Evolutionary conservation across 192 early-diverging fungal species (phyloP).

Genomic region (Coemansia sp.): DNA sequence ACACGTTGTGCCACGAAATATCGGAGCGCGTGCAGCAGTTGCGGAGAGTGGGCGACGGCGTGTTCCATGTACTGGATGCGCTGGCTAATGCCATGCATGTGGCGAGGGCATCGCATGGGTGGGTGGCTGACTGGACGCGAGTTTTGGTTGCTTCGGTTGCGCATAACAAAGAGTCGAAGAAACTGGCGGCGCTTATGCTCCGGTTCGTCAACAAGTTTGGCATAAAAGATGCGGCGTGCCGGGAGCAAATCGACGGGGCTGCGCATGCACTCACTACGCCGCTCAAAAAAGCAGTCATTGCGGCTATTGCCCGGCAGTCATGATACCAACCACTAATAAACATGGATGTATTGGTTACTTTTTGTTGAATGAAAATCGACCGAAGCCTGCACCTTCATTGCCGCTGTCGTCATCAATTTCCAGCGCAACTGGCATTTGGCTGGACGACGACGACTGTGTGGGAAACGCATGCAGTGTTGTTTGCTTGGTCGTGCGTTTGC

Average conservation of each 20-base stretch:
- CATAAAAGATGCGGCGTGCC: slow-evolving; percentile 6
- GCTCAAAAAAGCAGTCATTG: slow-evolving; percentile 31
- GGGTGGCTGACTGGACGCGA: slow-evolving; percentile 19
- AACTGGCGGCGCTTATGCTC: slow-evolving; percentile 34
- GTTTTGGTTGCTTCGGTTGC: slow-evolving; percentile 17
- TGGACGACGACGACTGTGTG: slow-evolving; percentile 20
- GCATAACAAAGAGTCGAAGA: slow-evolving; percentile 17
- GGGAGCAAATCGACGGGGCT: slow-evolving; percentile 21
- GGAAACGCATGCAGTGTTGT: neutral
- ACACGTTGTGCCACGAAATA: slow-evolving; percentile 16
- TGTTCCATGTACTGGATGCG: slow-evolving; percentile 34
- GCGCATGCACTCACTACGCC: slow-evolving; percentile 24
- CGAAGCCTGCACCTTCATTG: slow-evolving; percentile 8
- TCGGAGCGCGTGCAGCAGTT: neutral
- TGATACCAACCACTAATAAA: too few relatives aligned
- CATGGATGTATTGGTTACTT: neutral
- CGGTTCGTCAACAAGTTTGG: slow-evolving; percentile 48
- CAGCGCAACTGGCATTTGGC: slow-evolving; percentile 22
- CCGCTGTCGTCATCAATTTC: slow-evolving; percentile 12
- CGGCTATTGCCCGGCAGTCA: slow-evolving; percentile 1
- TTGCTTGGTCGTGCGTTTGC: neutral
- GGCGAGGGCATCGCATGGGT: neutral
- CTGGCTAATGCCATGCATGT: slow-evolving; percentile 17
- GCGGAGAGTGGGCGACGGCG: slow-evolving; percentile 1
- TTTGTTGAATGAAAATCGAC: slow-evolving; percentile 31